Percentiles rank a stretch among this genome's conserved stretches.
These are phyloP conservation scores for Trichoderma koningiopsis DNA, from an alignment of 2,329 filamentous ascomycete genomes.

Conservation along the genomic window DNA sequence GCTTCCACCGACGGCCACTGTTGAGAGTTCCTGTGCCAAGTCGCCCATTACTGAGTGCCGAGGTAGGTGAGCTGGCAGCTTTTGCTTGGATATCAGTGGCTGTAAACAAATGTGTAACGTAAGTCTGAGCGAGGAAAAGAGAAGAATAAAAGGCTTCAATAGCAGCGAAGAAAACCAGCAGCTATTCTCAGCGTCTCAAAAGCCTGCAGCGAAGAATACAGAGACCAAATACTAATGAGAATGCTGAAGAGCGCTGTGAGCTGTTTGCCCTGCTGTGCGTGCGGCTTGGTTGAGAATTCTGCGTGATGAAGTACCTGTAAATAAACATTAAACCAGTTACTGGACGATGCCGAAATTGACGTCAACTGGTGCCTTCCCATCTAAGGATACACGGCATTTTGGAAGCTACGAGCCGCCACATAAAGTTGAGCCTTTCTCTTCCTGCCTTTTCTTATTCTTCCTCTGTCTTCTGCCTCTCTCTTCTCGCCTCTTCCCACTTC, in stretches of 20 bases:
- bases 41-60: background rate
- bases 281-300: background rate
- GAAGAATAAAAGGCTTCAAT: background rate
- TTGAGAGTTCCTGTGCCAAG: background rate
- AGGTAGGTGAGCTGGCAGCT: background rate
- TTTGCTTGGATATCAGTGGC: background rate
- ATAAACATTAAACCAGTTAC: background rate
- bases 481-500: background rate
- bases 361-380: background rate
- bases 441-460: background rate
- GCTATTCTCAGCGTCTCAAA: background rate
- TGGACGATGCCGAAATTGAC: background rate
- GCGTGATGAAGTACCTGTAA: background rate
- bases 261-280: background rate
- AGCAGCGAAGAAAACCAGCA: background rate
- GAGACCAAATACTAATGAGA: background rate
- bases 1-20: background rate
- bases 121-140: background rate
- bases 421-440: background rate
- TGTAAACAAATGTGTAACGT: background rate
- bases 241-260: background rate
- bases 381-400: background rate
- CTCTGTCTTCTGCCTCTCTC: background rate
- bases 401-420: background rate
- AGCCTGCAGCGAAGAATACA: background rate